phyloP scores from a whole-genome alignment of 352 stramenopile species.

The Blastocystis hominis region DNA sequence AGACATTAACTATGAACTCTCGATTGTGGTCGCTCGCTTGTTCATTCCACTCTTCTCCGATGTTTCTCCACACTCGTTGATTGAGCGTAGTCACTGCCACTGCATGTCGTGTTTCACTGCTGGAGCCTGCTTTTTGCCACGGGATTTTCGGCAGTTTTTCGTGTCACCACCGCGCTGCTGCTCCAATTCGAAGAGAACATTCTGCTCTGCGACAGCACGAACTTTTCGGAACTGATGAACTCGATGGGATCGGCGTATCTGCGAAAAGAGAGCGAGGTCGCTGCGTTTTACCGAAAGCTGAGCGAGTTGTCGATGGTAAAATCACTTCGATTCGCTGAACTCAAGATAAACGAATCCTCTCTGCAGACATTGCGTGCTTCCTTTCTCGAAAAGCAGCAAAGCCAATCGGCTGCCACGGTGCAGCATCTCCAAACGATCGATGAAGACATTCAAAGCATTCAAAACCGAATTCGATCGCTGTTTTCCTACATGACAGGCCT shows the following conservation, averaged over 20 bases:
- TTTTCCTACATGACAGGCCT: not conserved
- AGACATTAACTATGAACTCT: slow-evolving; percentile 28
- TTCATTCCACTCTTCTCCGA: slow-evolving; percentile 51
- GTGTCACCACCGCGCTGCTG: slow-evolving; percentile 1
- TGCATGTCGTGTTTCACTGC: not conserved
- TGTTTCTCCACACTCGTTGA: not conserved
- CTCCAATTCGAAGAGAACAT: not conserved
- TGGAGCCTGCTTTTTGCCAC: not conserved
- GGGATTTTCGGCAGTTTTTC: slow-evolving; percentile 2
- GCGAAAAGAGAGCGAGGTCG: not conserved
- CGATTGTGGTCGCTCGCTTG: slow-evolving; percentile 29
- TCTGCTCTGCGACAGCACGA: not conserved
- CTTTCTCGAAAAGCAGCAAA: not conserved
- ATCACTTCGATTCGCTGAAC: not conserved
- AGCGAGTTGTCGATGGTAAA: not conserved
- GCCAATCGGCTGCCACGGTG: not conserved
- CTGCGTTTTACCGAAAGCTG: not conserved
- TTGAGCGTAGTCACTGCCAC: not conserved
- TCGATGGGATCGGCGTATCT: not conserved
- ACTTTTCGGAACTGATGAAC: slow-evolving; percentile 29
- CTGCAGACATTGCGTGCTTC: not conserved
- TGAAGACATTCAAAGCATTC: not conserved
- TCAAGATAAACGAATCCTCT: not conserved
- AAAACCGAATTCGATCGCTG: not conserved
- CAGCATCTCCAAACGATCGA: not conserved